Base-by-base conservation (phyloP, 2,329 filamentous ascomycete species). In the Zasmidium angulare region DNA sequence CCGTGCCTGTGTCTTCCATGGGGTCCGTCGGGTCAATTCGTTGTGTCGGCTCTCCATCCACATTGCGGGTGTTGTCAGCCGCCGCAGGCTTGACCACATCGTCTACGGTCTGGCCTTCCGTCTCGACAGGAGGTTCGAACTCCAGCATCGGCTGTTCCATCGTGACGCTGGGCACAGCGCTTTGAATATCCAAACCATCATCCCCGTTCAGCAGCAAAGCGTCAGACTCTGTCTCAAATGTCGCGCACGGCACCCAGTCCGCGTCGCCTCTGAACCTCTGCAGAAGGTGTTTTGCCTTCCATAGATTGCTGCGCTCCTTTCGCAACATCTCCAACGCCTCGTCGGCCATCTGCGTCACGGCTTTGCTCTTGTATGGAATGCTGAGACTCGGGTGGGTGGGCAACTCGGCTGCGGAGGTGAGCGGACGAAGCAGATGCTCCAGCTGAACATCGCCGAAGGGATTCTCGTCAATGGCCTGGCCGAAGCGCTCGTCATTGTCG, bases 251-350 rank as follows among this genome's bases (percentile, higher is more conserved):
- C 64, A 84, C 81, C 81, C 84, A 88, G 14, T 84, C 86, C 63
- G 87, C 84, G 72, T 96, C 91, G 29, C 91, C 91, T 51, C 89
- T 86, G 9, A 95, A 81, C 63, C 85, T 84, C 29, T 88, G 89
- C 65, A 91, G 81, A 53, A 95, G 76, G 65, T 88, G 85, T 71
- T 91, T 91, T 50, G 91, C 86, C 67, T 85, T 86, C 84, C 88
- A 90, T 11, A 93, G 77, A 3, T 87, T 86, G 23, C 80, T 79
- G 63, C 89, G 89, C 71, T 95, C 91, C 70, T 89, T 88, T 58
- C 90, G 86, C 79, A 91, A 85, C 66, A 90, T 87, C 58, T 84
- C 81, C 64, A 85, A 83, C 56, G 86, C 87, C 74, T 93, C 87
- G 48, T 81, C 80, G 19, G 88, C 85, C 56, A 96, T 82, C 63